These are phyloP conservation scores for Periconia digitata DNA, from an alignment of 2,329 filamentous ascomycete genomes.

Conservation along the genomic window DNA sequence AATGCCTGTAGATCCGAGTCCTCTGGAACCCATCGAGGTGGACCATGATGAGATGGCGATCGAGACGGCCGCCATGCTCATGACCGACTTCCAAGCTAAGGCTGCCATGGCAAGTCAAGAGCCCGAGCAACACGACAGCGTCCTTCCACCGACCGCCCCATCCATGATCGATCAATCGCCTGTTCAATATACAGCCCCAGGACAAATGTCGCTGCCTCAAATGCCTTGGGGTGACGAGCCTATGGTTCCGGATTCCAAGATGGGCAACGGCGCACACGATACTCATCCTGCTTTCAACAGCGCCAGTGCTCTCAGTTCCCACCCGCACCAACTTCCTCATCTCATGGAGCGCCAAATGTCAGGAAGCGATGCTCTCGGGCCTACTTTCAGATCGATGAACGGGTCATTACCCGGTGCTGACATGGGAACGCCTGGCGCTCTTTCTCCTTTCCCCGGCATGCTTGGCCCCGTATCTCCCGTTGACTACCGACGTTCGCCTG, in stretches of 20 bases:
- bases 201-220: constrained; percentile 78
- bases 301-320: constrained; percentile 59
- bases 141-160: constrained; percentile 71
- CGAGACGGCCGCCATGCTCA: constrained; percentile 96
- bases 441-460: constrained; percentile 72
- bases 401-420: constrained; percentile 70
- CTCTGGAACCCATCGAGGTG: constrained; percentile 89
- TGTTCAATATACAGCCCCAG: constrained; percentile 67
- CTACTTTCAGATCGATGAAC: constrained; percentile 70
- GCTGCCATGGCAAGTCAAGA: constrained; percentile 71
- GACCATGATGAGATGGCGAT: constrained; percentile 89
- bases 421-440: constrained; percentile 69
- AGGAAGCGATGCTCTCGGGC: constrained; percentile 62
- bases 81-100: constrained; percentile 97
- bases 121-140: constrained; percentile 60
- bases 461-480: constrained; percentile 68
- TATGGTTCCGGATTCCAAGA: constrained; percentile 79
- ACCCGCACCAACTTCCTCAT: constrained; percentile 65
- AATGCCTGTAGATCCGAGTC: constrained; percentile 79
- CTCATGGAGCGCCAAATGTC: constrained; percentile 67
- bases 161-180: constrained; percentile 73
- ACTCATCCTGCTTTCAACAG: constrained; percentile 59
- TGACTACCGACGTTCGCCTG: constrained; percentile 70
- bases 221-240: constrained; percentile 88
- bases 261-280: constrained; percentile 73